Base-by-base conservation (phyloP, 2,329 filamentous ascomycete species). In the Colletotrichum godetiae region DNA sequence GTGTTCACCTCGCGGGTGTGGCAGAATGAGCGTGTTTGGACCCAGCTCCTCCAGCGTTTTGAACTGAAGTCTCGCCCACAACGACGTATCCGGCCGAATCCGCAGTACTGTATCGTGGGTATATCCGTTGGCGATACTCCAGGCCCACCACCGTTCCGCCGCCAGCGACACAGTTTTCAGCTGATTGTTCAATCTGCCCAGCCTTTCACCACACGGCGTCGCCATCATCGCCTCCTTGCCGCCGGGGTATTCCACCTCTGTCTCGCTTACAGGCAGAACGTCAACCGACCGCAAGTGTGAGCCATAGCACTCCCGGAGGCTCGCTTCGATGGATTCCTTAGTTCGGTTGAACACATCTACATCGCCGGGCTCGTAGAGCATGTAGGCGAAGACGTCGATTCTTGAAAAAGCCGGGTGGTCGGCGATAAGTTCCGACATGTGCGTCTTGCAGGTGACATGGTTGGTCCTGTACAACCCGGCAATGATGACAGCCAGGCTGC, bases 301-400 rank as follows among this genome's bases (percentile, higher is more conserved):
- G 4, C 75, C 73, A 42, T 76, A 76, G 49, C 75, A 76, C 10
- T n/a, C 57, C 55, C 64, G 35, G 12, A 75, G 64, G 13, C 60
- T 68, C 37, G 35, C 68, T 57, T 73, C 61, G 24, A 75, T 73
- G 15, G 7, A 29, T 31, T 56, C 66, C n/a, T 42, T 52, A 4
- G 31, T 61, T 3, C 70, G 70, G 5, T 37, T 13, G 35, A 62
- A 57, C 19, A 72, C 58, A 11, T 66, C 49, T 2, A 27, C 2
- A 46, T 76, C 73, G 10, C 66, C 63, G 4, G 24, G 65, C 42
- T 74, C 75, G 52, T 33, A 68, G 4, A 75, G 63, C 22, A 75
- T 52, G 56, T 68, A 62, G 35, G 73, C 75, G 3, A 76, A 76
- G 2, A 76, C 75, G 15, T 76, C 75, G 15, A 76, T 67, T 6